Evolutionary conservation across 192 early-diverging fungal genomes (phyloP), one percentile per base, ranked within the genome.

Genomic region (Coemansia sp.): DNA sequence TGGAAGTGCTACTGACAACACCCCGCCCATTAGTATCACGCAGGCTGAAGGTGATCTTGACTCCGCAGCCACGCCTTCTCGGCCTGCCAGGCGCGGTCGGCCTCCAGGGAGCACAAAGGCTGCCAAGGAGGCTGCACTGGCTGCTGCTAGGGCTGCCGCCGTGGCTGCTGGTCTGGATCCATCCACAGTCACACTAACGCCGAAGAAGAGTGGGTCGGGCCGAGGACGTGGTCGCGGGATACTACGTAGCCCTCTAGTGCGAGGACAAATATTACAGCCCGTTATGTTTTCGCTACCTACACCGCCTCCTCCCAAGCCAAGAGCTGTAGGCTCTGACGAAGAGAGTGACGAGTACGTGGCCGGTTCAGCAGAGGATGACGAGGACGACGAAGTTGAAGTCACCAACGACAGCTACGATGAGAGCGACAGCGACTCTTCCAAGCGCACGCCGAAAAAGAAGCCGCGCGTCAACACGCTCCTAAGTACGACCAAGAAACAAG

Each of bases 1-100:
- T 1, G 42, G 42, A 3, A 10, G 15, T 16, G 43, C 13, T 16
- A 15, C 15, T 12, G 43, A 44, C 16, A 16, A 44, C 5, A 16
- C 12, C 1, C 43, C 43, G 43, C 43, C 15, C 13, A 44, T 38
- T 38, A 1, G 0, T 38, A 15, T 16, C 3, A 1, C 11, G 15
- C 43, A 44, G 4, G 15, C 43, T 2, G 65, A 29, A 15, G 47
- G 0, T 1, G 18, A 29, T 0, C 27, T 29, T 34, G 41, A 16
- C 41, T n/a, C n/a, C 65, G 13, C 46, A 65, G 47, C 10, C 11
- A 24, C 52, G 31, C 18, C 57, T 4, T 34, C 57, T 4, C 31
- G 1, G 16, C 57, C 57, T 12, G 57, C 1, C 31, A 72, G 57
- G 51, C 63, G 70, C 18, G 70, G 70, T 7, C 47, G 70, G 6